Evolutionary conservation across 2,329 filamentous ascomycete genomes (phyloP).

Genomic region (Cercospora sp.): DNA sequence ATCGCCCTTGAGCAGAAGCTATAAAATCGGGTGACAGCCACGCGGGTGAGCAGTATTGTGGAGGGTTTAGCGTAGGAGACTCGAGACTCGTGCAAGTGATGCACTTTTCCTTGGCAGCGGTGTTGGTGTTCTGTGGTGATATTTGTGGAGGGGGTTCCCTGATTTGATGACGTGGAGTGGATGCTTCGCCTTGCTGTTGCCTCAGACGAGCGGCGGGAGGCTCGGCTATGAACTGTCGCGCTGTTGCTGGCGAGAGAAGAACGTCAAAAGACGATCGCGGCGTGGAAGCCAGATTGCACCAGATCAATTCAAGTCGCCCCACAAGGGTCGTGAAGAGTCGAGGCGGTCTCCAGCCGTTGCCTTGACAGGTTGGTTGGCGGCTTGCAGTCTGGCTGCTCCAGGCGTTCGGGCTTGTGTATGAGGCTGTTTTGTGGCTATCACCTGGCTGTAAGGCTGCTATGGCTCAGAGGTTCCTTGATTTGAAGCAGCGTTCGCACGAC

Average conservation of each 20-base stretch:
- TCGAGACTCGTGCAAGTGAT: constrained; percentile 5
- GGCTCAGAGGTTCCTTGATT: neutral
- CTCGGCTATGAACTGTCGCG: neutral
- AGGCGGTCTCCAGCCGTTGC: neutral
- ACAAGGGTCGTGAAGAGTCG: neutral
- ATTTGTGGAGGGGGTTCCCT: neutral
- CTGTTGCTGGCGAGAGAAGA: neutral
- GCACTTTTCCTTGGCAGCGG: neutral
- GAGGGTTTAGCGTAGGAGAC: constrained; percentile 1
- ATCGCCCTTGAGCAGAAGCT: constrained; percentile 8
- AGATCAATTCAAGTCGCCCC: neutral
- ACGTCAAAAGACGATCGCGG: constrained; percentile 6
- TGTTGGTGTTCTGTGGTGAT: neutral
- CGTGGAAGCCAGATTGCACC: constrained; percentile 9
- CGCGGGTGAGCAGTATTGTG: constrained; percentile 13
- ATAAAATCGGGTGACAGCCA: constrained; percentile 12
- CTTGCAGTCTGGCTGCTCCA: neutral
- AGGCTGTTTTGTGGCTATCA: neutral
- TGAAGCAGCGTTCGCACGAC: neutral
- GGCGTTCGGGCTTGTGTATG: neutral
- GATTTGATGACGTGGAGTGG: constrained; percentile 1
- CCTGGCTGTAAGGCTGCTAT: neutral
- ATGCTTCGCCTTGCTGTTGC: neutral
- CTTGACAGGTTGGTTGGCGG: neutral
- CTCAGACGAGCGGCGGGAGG: constrained; percentile 5